Base-by-base conservation (phyloP, 805 yeast genomes). In the Saturnispora ahearnii region DNA sequence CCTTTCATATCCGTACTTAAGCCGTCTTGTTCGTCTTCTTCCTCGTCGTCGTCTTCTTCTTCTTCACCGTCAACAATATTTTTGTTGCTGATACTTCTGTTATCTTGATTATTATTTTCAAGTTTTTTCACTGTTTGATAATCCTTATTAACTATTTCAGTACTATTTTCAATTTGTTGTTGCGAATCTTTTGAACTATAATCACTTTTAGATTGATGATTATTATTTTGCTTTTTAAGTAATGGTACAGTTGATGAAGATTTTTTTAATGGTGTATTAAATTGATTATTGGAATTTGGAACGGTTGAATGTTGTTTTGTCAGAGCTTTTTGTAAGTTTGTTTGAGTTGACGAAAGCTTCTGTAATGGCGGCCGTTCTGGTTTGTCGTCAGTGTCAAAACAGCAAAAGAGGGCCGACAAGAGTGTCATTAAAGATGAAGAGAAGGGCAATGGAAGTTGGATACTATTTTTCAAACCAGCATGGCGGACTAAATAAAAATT, bases 311-410 rank as follows among this genome's bases (percentile, higher is more conserved):
- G 48, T 22, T 36, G 40, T 36, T 57, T 56, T 42, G 59, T 60
- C 31, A 67, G 56, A 9, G 70, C 68, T 47, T 57, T 64, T 51
- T 66, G 69, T 33, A 67, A 53, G 52, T 61, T 65, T 22, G 70
- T 63, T 45, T 66, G 70, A 12, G 69, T 61, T 45, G 60, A 59
- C 6, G 37, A 54, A 55, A 10, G 57, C 54, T 33, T 59, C 53
- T 30, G 57, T 51, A 28, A 56, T 48, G 30, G 59, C 42, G 54
- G 64, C 63, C 51, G 58, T 62, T 55, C 62, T 56, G 55, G 62
- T 49, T 62, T 57, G 44, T 62, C 63, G 41, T 58, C 62, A 37
- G 56, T 54, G 50, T 60, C 67, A 58, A 64, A 66, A 55, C 71
- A 67, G 52, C 71, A 67, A 51, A 67, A 56, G 31, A 67, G 43